These are phyloP conservation scores for Lactarius akahatsu DNA, from an alignment of 768 basidiomycete genomes.

Conservation along the genomic window DNA sequence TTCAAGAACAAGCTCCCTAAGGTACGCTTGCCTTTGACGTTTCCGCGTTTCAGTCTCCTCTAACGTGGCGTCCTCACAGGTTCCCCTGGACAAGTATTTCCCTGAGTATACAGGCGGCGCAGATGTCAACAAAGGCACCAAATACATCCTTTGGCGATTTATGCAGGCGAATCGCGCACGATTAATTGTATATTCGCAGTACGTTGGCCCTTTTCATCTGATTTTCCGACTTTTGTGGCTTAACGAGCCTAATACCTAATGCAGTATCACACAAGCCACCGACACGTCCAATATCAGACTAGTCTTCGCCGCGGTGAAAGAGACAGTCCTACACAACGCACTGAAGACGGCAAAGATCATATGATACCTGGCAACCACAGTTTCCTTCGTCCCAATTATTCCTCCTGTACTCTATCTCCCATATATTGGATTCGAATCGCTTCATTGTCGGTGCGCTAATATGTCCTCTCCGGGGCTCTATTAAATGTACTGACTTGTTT, in stretches of 20 bases:
- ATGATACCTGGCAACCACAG: slow-evolving; percentile 31
- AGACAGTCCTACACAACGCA: slow-evolving; percentile 90
- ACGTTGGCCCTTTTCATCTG: not conserved
- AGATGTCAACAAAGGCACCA: slow-evolving; percentile 92
- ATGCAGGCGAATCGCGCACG: slow-evolving; percentile 86
- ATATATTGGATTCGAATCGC: too few relatives aligned
- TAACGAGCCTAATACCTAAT: too few relatives aligned
- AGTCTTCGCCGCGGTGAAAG: slow-evolving; percentile 88
- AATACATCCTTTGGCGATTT: slow-evolving; percentile 93
- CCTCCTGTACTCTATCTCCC: too few relatives aligned
- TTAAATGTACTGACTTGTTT: too few relatives aligned
- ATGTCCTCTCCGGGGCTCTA: too few relatives aligned
- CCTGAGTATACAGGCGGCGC: slow-evolving; percentile 86
- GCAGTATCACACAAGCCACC: slow-evolving; percentile 77
- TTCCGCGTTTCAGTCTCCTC: too few relatives aligned
- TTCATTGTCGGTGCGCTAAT: too few relatives aligned
- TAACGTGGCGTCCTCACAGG: slow-evolving; percentile 37
- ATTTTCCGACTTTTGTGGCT: too few relatives aligned
- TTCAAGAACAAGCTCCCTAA: slow-evolving; percentile 74
- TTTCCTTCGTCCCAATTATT: too few relatives aligned
- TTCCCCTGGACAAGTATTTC: slow-evolving; percentile 74
- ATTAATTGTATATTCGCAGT: slow-evolving; percentile 93
- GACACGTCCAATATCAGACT: slow-evolving; percentile 81
- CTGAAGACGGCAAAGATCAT: slow-evolving; percentile 83
- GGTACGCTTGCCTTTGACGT: slow-evolving; percentile 26